Percentiles rank a stretch among this genome's conserved stretches.
phyloP scores from a whole-genome alignment of 202 grass and related monocot genomes.

The Panicum virgatum region DNA sequence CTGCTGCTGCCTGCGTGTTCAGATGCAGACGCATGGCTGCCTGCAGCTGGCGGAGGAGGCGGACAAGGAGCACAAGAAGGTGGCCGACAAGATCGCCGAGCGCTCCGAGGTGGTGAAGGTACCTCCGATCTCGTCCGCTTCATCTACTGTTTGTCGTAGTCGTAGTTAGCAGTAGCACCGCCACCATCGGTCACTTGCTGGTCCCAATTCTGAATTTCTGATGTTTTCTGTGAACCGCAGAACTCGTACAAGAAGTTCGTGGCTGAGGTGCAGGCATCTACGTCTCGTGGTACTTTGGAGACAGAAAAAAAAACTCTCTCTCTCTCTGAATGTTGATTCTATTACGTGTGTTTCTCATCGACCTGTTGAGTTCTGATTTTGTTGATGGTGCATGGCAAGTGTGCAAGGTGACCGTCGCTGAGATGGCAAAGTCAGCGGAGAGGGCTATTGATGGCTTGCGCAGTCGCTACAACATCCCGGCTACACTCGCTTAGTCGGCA shows the following conservation, averaged over 20 bases:
- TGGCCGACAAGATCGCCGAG: slow-evolving; percentile 60
- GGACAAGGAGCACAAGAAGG: slow-evolving; percentile 75
- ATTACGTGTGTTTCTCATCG: not conserved
- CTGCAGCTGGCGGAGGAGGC: slow-evolving; percentile 57
- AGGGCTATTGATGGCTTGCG: slow-evolving; percentile 76
- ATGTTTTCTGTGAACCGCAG: slow-evolving; percentile 39
- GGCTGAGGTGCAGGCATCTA: slow-evolving; percentile 69
- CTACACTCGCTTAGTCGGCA: slow-evolving; percentile 38
- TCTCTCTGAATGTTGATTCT: slow-evolving; percentile 4
- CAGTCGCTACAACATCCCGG: slow-evolving; percentile 63
- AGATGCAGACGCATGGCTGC: slow-evolving; percentile 84
- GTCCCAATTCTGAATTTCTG: slow-evolving; percentile 20
- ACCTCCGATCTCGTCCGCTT: not conserved
- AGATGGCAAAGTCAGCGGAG: slow-evolving; percentile 60
- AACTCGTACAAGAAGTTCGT: slow-evolving; percentile 77
- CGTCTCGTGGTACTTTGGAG: slow-evolving; percentile 83
- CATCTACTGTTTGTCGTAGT: not conserved
- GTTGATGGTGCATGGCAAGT: slow-evolving; percentile 33
- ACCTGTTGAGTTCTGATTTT: slow-evolving; percentile 25
- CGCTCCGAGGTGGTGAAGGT: slow-evolving; percentile 64
- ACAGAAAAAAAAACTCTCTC: no score
- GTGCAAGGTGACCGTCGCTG: slow-evolving; percentile 77
- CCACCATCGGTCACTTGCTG: not conserved
- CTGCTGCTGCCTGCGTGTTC: not conserved
- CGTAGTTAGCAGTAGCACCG: no score